Base-by-base conservation (phyloP, 306 rosid genomes). In the Prunus mongolica region DNA sequence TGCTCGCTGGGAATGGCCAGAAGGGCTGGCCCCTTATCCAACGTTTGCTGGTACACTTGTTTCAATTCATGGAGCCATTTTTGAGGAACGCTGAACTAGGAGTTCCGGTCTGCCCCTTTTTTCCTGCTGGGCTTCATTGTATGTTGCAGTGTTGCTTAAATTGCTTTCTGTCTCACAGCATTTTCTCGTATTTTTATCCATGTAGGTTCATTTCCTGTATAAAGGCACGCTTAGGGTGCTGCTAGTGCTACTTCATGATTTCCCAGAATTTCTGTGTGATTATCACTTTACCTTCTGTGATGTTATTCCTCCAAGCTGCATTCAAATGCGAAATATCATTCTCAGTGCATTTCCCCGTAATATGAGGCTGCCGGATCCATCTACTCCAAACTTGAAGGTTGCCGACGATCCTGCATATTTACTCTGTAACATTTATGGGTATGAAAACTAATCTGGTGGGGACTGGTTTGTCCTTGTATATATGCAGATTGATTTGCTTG, bases 301-400 rank as follows among this genome's bases (percentile, higher is more conserved):
- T 79, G 93, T 93, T 30, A 92, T 96, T 72, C 99, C 98, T 77
- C 98, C 98, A 56, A 91, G 98, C 81, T 96, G 98, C 89, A 91
- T 96, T 76, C 98, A 96, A 83, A 96, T 92, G 98, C 89, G 99
- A 65, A 96, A 92, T 81, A 96, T 96, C 66, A 93, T 96, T 78
- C 88, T 96, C 57, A 96, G 99, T 86, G 99, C 99, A 66, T 92
- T 96, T 84, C 98, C 99, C 6, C 97, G 94, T 61, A 96, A 91
- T 76, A 96, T 96, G 98, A 93, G 99, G 87, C 88, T 96, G 54
- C 98, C 99, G 18, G 98, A 92, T 87, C 97, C 97, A 65, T 92
- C 97, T 54, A 92, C 98, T 51, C 98, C 99, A 3, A 92, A 92
- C 74, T 76, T 96, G 69, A 96, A 96, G 97, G 99, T 96, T 38